phyloP scores from a whole-genome alignment of 148 eudicot species.

The Silene uniflora region DNA sequence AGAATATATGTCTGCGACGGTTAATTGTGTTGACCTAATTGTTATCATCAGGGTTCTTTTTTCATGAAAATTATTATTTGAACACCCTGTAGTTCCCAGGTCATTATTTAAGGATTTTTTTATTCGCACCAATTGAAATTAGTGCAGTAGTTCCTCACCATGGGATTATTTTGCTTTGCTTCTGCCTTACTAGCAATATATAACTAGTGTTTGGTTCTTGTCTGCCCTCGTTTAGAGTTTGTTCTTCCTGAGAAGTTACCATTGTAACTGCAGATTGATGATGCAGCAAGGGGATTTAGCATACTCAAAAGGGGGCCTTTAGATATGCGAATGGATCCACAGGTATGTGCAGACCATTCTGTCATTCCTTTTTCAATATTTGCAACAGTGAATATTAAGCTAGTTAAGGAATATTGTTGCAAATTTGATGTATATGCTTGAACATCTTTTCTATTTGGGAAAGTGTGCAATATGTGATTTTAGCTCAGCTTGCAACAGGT shows the following conservation, averaged over 20 bases:
- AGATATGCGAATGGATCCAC: slow-evolving; percentile 96
- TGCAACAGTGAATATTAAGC: neutral
- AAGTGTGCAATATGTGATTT: neutral
- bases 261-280: slow-evolving; percentile 58
- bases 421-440: neutral
- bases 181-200: neutral
- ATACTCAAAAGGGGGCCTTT: slow-evolving; percentile 83
- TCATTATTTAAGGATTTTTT: neutral
- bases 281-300: slow-evolving; percentile 87
- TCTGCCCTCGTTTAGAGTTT: neutral
- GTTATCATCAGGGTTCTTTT: neutral
- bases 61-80: neutral
- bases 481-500: neutral
- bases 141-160: neutral
- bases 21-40: neutral
- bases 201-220: neutral
- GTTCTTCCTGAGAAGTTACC: neutral
- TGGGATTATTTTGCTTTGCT: neutral
- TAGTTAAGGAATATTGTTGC: neutral
- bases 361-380: neutral
- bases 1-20: neutral
- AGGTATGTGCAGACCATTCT: slow-evolving; percentile 37
- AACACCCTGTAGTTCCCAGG: neutral
- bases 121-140: too few relatives aligned
- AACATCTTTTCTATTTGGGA: neutral